These are phyloP conservation scores for Erucastrum elatum DNA, from an alignment of 345 rosid genomes.

Conservation along the genomic window DNA sequence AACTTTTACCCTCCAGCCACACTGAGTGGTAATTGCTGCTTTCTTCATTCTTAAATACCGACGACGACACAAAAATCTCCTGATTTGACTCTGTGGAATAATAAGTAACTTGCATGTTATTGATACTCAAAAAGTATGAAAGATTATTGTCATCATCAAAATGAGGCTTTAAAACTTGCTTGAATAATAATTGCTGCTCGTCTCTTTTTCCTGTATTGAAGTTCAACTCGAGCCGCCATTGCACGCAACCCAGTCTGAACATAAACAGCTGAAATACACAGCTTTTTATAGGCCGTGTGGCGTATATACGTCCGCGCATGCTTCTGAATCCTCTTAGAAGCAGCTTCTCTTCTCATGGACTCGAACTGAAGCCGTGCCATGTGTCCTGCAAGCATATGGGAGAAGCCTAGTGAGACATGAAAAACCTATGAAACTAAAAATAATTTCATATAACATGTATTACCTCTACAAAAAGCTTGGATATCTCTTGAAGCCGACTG, in stretches of 20 bases:
- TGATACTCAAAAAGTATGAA: conserved; percentile 10
- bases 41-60: conserved; percentile 54
- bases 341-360: conserved; percentile 70
- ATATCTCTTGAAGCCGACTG: conserved; percentile 54
- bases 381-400: conserved; percentile 53
- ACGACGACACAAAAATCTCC: conserved; percentile 56
- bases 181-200: conserved; percentile 70
- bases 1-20: conserved; percentile 78
- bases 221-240: conserved; percentile 71
- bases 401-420: conserved; percentile 15
- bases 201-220: conserved; percentile 58
- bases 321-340: conserved; percentile 72
- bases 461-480: conserved; percentile 91
- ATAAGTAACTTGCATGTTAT: conserved; percentile 26
- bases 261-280: conserved; percentile 57
- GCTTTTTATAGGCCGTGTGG: conserved; percentile 50
- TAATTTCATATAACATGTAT: neutral
- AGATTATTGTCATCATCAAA: conserved; percentile 11
- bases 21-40: conserved; percentile 71
- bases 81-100: conserved; percentile 58
- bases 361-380: conserved; percentile 57
- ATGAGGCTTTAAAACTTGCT: conserved; percentile 46
- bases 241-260: conserved; percentile 77
- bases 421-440: conserved; percentile 14
- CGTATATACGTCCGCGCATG: conserved; percentile 62